Evolutionary conservation across 140 eudicot species (phyloP).

Genomic region (Cichorium intybus): DNA sequence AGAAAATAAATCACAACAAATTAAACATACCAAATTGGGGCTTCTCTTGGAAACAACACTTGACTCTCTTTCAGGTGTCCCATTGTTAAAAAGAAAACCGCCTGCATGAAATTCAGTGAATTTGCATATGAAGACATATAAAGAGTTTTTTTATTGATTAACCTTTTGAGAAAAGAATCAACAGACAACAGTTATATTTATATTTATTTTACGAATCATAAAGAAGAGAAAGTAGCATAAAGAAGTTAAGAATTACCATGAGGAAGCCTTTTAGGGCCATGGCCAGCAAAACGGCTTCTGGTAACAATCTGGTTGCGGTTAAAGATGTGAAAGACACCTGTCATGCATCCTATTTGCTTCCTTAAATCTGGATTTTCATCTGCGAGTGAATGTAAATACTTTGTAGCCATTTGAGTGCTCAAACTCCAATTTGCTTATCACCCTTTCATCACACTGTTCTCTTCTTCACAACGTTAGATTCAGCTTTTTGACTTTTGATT

Average conservation of each 20-base stretch:
- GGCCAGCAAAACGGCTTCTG: slow-evolving; percentile 39
- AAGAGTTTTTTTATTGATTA: background rate
- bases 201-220: too few relatives aligned
- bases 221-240: background rate
- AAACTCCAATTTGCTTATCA: slow-evolving; percentile 3
- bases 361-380: slow-evolving; percentile 78
- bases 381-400: slow-evolving; percentile 65
- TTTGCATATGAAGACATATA: background rate
- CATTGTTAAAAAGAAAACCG: slow-evolving; percentile 32
- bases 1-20: background rate
- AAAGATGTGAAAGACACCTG: slow-evolving; percentile 71
- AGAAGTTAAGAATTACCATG: slow-evolving; percentile 37
- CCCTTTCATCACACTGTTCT: slow-evolving; percentile 6
- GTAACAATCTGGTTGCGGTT: slow-evolving; percentile 54
- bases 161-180: background rate
- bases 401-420: slow-evolving; percentile 55
- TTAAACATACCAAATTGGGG: slow-evolving; percentile 36
- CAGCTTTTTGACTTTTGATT: slow-evolving; percentile 18
- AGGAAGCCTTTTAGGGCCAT: slow-evolving; percentile 30
- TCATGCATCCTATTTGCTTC: slow-evolving; percentile 84
- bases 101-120: slow-evolving; percentile 42
- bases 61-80: slow-evolving; percentile 42
- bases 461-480: background rate
- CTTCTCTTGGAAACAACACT: slow-evolving; percentile 24
- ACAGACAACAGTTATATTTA: background rate